Base-by-base conservation (phyloP, 768 basidiomycete genomes). In the Leccinum truebloodii region DNA sequence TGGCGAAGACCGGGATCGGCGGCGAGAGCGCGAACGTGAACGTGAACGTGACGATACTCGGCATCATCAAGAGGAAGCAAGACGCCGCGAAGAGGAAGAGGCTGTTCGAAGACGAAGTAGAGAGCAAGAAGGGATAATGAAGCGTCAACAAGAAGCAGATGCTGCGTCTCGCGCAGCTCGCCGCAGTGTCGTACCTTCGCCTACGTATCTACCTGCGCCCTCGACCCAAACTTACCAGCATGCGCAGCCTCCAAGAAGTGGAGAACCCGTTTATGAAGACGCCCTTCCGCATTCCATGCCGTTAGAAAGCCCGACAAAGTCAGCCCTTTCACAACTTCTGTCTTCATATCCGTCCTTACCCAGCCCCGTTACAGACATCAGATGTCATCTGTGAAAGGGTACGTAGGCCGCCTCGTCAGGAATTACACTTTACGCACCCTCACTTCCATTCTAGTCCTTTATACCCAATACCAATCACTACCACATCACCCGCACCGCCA, bases 381-480 rank as follows among this genome's bases (percentile, higher is more conserved):
- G 48, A 52, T 54, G 6, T 77, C 75, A 55, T 66, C 71, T 63
- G 64, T 70, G 55, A 72, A 76, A 64, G 72, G 71, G 80, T 80
- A 62, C 59, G 80, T 74, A 55, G 52, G 30, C 56, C 48, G 9
- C 49, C 16, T 56, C 18, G 24, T 63, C 51, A 54, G 51, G 54
- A 41, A 49, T 32, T 54, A 57, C 26, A 53, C 34, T n/a, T 64
- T 39, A 67, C 49, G 35, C 52, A 66, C 54, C 44, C 46, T 57
- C 55, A 52, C 57, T 71, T 65, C 59, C 59, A 55, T 63, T 69
- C 60, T 18, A 75, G 78, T 3, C 66, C 62, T 37, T 62, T 72
- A 59, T 82, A 84, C 65, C 83, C 83, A 18, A 75, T 81, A 30
- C 87, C 88, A 37, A 77, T 88, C 52, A 90, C 89, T 1, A 90